These are phyloP conservation scores for Aphanomyces euteiches DNA, from an alignment of 352 stramenopile genomes.

Conservation along the genomic window DNA sequence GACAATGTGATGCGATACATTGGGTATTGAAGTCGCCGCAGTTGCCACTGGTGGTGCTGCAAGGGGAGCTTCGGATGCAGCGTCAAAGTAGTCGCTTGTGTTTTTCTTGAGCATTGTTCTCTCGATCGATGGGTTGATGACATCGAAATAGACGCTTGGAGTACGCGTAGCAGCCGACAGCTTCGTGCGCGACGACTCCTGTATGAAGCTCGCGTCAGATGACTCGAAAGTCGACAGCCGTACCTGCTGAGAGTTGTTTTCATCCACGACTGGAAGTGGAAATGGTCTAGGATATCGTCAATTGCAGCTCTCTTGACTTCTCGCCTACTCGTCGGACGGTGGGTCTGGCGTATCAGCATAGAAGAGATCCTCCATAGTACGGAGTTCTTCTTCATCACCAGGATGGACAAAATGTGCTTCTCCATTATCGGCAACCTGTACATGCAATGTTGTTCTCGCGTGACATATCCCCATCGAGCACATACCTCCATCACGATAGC, in stretches of 20 bases:
- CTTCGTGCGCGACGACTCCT: too few species aligned
- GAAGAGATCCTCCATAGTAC: neutral
- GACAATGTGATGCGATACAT: neutral
- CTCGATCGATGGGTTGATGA: constrained; percentile 39
- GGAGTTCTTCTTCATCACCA: neutral
- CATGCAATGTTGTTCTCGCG: too few species aligned
- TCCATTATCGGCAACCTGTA: constrained; percentile 50
- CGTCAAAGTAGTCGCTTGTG: constrained; percentile 18
- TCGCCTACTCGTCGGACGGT: neutral
- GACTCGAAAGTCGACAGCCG: too few species aligned
- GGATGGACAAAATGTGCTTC: constrained; percentile 75
- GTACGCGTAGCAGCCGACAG: neutral
- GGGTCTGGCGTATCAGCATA: neutral
- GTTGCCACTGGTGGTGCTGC: neutral
- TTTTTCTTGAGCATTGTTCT: neutral
- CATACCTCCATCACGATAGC: constrained; percentile 72
- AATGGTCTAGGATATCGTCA: too few species aligned
- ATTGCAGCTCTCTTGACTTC: too few species aligned
- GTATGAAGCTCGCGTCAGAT: too few species aligned
- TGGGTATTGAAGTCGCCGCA: neutral
- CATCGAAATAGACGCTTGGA: constrained; percentile 68
- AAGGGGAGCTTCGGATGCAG: neutral
- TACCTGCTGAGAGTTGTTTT: too few species aligned
- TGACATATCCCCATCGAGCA: neutral
- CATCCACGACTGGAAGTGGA: too few species aligned